Evolutionary conservation across 2,329 filamentous ascomycete genomes (phyloP).

Genomic region (Fusarium sp.): DNA sequence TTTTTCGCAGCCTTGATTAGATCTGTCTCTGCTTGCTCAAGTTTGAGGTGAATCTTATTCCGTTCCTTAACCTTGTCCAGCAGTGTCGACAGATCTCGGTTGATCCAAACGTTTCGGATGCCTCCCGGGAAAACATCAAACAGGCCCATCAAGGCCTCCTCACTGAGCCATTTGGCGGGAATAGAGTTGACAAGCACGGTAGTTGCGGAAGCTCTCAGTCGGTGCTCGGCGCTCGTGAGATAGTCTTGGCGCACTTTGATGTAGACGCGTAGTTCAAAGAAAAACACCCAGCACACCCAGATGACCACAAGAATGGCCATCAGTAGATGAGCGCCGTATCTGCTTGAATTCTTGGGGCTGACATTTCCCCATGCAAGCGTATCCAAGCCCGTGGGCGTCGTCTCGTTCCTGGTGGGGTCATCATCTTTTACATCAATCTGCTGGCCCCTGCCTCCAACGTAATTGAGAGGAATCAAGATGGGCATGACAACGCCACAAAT

Average conservation of each 20-base stretch:
- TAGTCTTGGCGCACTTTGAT: slow-evolving; percentile 96
- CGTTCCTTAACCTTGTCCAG: slow-evolving; percentile 87
- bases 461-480: slow-evolving; percentile 89
- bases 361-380: slow-evolving; percentile 92
- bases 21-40: slow-evolving; percentile 89
- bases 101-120: slow-evolving; percentile 96
- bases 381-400: slow-evolving; percentile 76
- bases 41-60: slow-evolving; percentile 76
- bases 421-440: slow-evolving; percentile 61
- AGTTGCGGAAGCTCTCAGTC: slow-evolving; percentile 92
- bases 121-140: slow-evolving; percentile 98
- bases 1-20: slow-evolving; percentile 86
- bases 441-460: slow-evolving; percentile 77
- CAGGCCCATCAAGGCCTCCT: slow-evolving; percentile 84
- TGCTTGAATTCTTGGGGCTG: slow-evolving; percentile 71
- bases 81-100: slow-evolving; percentile 87
- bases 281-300: slow-evolving; percentile 91
- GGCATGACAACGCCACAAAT: slow-evolving; percentile 85
- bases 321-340: slow-evolving; percentile 89
- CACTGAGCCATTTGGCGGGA: slow-evolving; percentile 89
- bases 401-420: slow-evolving; percentile 44
- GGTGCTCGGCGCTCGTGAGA: slow-evolving; percentile 94
- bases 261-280: slow-evolving; percentile 87
- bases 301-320: slow-evolving; percentile 83
- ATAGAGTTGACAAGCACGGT: slow-evolving; percentile 95